Base-by-base conservation (phyloP, 306 rosid genomes). In the Rosa lucieae region DNA sequence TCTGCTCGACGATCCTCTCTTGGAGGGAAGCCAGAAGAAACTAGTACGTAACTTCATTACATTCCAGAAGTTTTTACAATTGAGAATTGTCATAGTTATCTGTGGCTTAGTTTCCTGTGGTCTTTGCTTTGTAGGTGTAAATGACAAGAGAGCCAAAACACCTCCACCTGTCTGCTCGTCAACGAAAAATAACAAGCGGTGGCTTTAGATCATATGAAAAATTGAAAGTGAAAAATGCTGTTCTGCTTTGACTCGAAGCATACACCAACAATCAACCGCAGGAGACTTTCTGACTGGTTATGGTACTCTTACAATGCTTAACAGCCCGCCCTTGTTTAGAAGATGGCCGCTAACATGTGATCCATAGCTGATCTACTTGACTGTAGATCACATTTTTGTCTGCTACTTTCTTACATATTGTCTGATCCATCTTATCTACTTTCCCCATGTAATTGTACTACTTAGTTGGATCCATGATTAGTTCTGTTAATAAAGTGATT, bases 161-260 rank as follows among this genome's bases (percentile, higher is more conserved):
- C 99, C 98, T 87, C 95, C 97, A 51, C 87, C 93, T 4, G 80
- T 82, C 9, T 71, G 74, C 56, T 84, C 89, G 55, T 84, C 93
- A 39, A 75, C 84, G 40, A 91, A 84, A 87, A 61, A 51, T 35
- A 48, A 82, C 3, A 86, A 83, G 80, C 78, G 90, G 47, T 94
- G 97, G 97, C 77, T 77, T 37, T 87, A 88, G 78, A 47, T 61
- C 8, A 43, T 62, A 52, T 63, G 74, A 61, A 61, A 58, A 26
- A 37, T 12, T 8, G 46, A 13, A 39, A 52, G 13, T 13, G 77
- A 73, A 43, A 55, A 65, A 43, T 78, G 77, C 5, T 70, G 81
- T 76, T 46, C 68, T 86, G 95, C 97, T 92, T 90, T 77, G 65
- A 87, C 94, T 90, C 75, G 67, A 88, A 89, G 92, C 92, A 51